These are phyloP conservation scores for Abortiporus biennis DNA, from an alignment of 1,284 basidiomycete genomes.

Conservation along the genomic window DNA sequence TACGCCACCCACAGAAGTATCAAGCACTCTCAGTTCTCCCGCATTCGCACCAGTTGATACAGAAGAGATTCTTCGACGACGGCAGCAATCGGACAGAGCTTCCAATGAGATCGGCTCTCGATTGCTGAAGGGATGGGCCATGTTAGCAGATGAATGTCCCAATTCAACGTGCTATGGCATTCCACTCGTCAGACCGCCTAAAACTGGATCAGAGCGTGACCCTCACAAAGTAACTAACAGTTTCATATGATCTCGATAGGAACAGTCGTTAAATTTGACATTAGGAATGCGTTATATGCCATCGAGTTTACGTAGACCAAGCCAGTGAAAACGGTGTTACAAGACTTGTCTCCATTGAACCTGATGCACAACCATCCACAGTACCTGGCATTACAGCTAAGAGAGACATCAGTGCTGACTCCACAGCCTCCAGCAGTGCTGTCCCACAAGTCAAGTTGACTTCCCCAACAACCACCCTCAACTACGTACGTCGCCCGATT, in stretches of 20 bases:
- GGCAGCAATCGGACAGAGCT: constrained; percentile 75
- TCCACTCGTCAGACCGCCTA: constrained; percentile 71
- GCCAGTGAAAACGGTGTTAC: constrained; percentile 44
- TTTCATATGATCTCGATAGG: constrained; percentile 1
- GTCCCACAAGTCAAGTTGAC: too few species aligned
- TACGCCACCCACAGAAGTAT: constrained; percentile 70
- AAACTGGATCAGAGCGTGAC: constrained; percentile 49
- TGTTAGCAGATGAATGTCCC: constrained; percentile 79
- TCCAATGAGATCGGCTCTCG: constrained; percentile 72
- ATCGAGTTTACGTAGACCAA: constrained; percentile 52
- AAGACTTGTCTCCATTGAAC: constrained; percentile 33
- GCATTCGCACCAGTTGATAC: constrained; percentile 57
- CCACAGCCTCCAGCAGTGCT: too few species aligned
- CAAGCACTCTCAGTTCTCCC: constrained; percentile 52
- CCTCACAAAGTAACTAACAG: constrained; percentile 48
- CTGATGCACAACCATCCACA: constrained; percentile 13
- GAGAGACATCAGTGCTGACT: too few species aligned
- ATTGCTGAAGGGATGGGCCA: constrained; percentile 76
- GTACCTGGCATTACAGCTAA: too few species aligned
- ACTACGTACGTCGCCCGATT: too few species aligned
- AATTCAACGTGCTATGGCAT: constrained; percentile 61
- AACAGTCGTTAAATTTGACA: constrained; percentile 1
- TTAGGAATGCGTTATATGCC: constrained; percentile 80
- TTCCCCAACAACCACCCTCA: too few species aligned
- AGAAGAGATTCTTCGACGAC: constrained; percentile 55